Evolutionary conservation across 257 asterid genomes (phyloP).

Genomic region (Petunia axillaris): DNA sequence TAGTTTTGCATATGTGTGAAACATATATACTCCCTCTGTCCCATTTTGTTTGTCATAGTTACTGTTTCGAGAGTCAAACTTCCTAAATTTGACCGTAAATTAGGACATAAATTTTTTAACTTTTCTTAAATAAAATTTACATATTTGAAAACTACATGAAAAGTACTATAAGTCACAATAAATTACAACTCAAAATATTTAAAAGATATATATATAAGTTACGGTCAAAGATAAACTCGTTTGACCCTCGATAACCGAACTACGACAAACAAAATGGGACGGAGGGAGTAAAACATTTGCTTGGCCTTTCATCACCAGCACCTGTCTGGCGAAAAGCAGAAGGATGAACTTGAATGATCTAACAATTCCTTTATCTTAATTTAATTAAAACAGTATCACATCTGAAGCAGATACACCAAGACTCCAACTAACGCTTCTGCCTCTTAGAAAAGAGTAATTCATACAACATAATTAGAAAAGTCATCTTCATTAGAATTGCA

Average conservation of each 20-base stretch:
- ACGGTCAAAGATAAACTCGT: too few species aligned
- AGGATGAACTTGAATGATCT: not conserved
- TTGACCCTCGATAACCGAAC: too few species aligned
- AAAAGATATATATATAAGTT: too few species aligned
- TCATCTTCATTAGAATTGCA: not conserved
- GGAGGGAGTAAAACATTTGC: not conserved
- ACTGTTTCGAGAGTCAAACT: too few species aligned
- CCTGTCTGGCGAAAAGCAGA: not conserved
- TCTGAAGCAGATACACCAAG: not conserved
- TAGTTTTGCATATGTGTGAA: not conserved
- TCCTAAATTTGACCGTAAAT: too few species aligned
- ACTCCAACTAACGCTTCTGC: not conserved
- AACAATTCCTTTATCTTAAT: not conserved
- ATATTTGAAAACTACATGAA: too few species aligned
- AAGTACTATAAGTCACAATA: too few species aligned
- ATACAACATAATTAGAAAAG: not conserved
- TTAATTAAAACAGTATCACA: not conserved
- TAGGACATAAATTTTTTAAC: too few species aligned
- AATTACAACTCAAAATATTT: too few species aligned
- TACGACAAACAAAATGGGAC: too few species aligned
- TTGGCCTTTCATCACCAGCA: constrained; percentile 5
- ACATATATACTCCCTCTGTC: not conserved
- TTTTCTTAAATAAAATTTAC: too few species aligned
- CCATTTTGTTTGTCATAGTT: too few species aligned
- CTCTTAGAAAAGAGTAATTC: not conserved